Evolutionary conservation across 2,329 filamentous ascomycete genomes (phyloP).

Genomic region (Fusarium drepaniforme): DNA sequence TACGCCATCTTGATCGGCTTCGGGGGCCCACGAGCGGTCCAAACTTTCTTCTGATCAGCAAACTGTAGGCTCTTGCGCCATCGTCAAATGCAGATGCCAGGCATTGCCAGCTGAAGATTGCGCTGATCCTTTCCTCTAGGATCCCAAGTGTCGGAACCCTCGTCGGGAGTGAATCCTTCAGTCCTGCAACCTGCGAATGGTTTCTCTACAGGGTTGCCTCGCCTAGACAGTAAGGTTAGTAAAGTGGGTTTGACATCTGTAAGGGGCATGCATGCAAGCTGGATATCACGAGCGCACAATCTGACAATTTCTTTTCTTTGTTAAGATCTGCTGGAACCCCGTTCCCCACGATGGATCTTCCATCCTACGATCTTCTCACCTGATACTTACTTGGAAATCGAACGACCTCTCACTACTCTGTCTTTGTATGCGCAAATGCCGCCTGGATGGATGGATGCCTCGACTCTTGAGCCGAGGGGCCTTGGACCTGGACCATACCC

Average conservation of each 20-base stretch:
- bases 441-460: not conserved
- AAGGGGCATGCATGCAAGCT: not conserved
- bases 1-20: not conserved
- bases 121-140: not conserved
- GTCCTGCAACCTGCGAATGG: not conserved
- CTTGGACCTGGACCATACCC: conserved; percentile 23
- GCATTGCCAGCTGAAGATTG: not conserved
- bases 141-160: not conserved
- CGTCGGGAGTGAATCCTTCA: not conserved
- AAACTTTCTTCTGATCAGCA: not conserved
- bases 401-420: not conserved
- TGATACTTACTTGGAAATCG: not conserved
- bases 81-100: not conserved
- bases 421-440: not conserved
- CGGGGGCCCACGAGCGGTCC: not conserved
- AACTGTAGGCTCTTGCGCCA: not conserved
- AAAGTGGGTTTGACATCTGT: not conserved
- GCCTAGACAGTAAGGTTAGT: not conserved
- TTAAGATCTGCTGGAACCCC: not conserved
- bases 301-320: not conserved
- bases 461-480: not conserved
- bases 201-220: not conserved
- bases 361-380: not conserved
- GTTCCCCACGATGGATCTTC: not conserved
- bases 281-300: not conserved